Conservation (phyloP, 805 yeast species). For the Kluyveromyces lactis region DNA sequence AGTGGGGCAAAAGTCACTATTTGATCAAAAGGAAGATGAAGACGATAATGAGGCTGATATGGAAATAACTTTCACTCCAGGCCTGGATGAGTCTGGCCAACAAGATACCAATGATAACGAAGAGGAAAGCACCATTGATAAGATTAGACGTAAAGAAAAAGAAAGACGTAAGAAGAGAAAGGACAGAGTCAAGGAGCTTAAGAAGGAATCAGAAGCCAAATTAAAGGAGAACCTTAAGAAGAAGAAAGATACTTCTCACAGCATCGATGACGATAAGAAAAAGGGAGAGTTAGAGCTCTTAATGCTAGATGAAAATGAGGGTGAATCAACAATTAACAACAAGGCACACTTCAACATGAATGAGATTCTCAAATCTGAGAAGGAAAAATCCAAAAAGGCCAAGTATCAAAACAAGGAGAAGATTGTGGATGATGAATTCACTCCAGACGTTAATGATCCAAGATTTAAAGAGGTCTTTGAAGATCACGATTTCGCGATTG, state of each 20-base stretch:
- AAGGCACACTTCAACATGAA: constrained; percentile 71
- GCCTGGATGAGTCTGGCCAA: constrained; percentile 38
- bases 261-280: constrained; percentile 29
- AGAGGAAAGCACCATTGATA: constrained; percentile 70
- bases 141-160: constrained; percentile 78
- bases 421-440: constrained; percentile 48
- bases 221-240: constrained; percentile 35
- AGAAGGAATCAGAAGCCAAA: constrained; percentile 44
- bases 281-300: constrained; percentile 68
- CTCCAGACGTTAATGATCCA: constrained; percentile 69
- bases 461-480: constrained; percentile 81
- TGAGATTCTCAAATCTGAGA: constrained; percentile 68
- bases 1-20: constrained; percentile 30
- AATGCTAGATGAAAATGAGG: constrained; percentile 49
- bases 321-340: constrained; percentile 27
- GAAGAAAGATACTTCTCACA: constrained; percentile 19
- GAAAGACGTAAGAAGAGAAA: constrained; percentile 84
- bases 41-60: constrained; percentile 68
- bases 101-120: constrained; percentile 32
- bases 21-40: constrained; percentile 20
- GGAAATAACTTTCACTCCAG: constrained; percentile 95
- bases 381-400: constrained; percentile 44
- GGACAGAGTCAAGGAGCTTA: constrained; percentile 60
- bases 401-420: constrained; percentile 39
- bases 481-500: constrained; percentile 86